Percentiles rank a stretch among this genome's conserved stretches.
phyloP scores from a whole-genome alignment of 352 stramenopile genomes.

The Bremia lactucae region DNA sequence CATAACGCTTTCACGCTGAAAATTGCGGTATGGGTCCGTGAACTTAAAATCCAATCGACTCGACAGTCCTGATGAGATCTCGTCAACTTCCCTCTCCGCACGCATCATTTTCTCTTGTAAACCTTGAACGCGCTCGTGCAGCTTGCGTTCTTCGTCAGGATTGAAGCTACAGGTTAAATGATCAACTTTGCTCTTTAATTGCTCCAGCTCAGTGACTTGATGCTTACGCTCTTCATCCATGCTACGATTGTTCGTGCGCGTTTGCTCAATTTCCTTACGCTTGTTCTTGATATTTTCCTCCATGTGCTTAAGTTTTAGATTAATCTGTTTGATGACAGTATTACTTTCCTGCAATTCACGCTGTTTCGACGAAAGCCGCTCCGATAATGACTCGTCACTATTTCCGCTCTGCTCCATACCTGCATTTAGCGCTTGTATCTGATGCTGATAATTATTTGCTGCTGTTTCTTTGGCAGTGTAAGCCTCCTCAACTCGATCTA shows the following conservation, averaged over 20 bases:
- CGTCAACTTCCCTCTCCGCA: constrained; percentile 86
- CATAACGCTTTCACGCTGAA: constrained; percentile 94
- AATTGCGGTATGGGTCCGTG: constrained; percentile 89
- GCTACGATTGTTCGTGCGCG: constrained; percentile 62
- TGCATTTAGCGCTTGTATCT: constrained; percentile 83
- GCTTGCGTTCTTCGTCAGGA: constrained; percentile 51
- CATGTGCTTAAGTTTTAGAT: constrained; percentile 90
- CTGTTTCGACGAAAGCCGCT: constrained; percentile 67
- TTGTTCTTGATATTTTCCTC: constrained; percentile 78
- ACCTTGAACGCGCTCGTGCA: constrained; percentile 47
- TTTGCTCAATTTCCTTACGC: constrained; percentile 55
- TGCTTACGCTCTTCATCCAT: constrained; percentile 55
- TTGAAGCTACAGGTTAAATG: constrained; percentile 67
- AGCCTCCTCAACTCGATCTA: constrained; percentile 36
- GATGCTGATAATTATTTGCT: constrained; percentile 60
- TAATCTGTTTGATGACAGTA: constrained; percentile 83
- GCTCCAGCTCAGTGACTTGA: constrained; percentile 57
- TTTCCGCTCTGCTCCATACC: constrained; percentile 71
- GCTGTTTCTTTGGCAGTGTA: constrained; percentile 49
- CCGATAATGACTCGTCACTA: constrained; percentile 64
- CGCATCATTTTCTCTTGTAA: constrained; percentile 54
- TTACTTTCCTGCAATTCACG: constrained; percentile 69
- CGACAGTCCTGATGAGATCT: constrained; percentile 87
- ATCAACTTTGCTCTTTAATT: constrained; percentile 40
- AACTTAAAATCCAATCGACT: constrained; percentile 96